Conservation (phyloP, 2,329 filamentous ascomycete species). For the Dryadomyces quercus-mongolicae region DNA sequence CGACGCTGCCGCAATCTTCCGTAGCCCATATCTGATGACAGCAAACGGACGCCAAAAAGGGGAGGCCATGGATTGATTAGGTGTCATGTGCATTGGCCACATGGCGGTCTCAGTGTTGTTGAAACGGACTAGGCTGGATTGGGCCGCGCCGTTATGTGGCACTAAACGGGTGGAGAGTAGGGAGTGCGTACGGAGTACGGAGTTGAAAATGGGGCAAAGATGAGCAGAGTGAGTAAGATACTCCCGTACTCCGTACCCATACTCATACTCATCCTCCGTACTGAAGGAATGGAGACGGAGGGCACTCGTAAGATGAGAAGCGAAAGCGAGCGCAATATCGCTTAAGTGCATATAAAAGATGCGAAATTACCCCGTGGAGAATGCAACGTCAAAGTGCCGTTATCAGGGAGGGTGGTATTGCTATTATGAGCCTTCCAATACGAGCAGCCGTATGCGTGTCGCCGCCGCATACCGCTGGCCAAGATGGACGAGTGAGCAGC, state of each 20-base stretch:
- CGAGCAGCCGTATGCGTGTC: background rate
- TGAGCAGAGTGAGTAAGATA: too few species aligned
- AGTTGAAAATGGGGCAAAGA: too few species aligned
- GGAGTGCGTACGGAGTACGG: background rate
- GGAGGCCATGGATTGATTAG: background rate
- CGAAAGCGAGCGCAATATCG: background rate
- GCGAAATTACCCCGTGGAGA: background rate
- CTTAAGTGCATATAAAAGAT: background rate
- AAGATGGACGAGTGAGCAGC: too few species aligned
- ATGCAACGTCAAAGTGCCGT: background rate
- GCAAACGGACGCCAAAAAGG: background rate
- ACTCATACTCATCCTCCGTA: background rate
- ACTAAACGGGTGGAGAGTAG: background rate
- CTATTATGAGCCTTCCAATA: background rate
- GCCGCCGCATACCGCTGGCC: too few species aligned
- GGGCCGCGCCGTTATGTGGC: constrained; percentile 14
- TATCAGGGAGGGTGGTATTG: too few species aligned
- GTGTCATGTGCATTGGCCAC: background rate
- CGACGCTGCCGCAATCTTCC: too few species aligned
- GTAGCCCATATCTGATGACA: background rate
- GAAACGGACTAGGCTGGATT: background rate
- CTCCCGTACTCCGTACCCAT: too few species aligned
- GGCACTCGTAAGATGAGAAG: too few species aligned
- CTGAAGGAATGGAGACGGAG: too few species aligned
- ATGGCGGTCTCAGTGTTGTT: background rate